Evolutionary conservation across 2,329 filamentous ascomycete genomes (phyloP).

Genomic region (Thielaviopsis euricoi): DNA sequence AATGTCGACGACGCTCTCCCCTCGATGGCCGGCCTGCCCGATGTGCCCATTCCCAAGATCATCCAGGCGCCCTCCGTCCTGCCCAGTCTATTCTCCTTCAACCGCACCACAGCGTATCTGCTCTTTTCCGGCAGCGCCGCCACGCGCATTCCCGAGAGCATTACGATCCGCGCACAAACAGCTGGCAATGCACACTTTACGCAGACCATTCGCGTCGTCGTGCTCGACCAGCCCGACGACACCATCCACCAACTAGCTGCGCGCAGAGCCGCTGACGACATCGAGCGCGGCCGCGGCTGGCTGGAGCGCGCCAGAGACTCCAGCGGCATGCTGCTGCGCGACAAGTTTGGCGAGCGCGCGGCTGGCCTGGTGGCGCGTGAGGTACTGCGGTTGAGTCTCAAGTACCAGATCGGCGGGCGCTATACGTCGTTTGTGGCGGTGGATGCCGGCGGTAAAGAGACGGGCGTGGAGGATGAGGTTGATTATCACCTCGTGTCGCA

Average conservation of each 20-base stretch:
- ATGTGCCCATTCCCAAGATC: conserved; percentile 34
- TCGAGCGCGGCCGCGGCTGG: conserved; percentile 58
- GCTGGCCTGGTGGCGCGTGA: conserved; percentile 46
- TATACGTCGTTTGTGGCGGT: conserved; percentile 61
- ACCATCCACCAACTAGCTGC: conserved; percentile 57
- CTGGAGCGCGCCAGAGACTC: conserved; percentile 32
- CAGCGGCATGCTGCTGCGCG: conserved; percentile 26
- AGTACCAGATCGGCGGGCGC: conserved; percentile 50
- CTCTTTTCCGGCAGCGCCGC: conserved; percentile 36
- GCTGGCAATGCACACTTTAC: conserved; percentile 37
- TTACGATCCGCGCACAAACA: conserved; percentile 42
- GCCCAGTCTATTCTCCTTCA: conserved; percentile 50
- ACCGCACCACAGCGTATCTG: conserved; percentile 47
- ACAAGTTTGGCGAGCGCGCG: conserved; percentile 33
- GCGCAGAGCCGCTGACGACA: conserved; percentile 48
- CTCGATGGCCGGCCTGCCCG: conserved; percentile 35
- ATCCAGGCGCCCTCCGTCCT: conserved; percentile 49
- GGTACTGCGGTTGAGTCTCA: conserved; percentile 46
- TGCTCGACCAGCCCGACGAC: conserved; percentile 26
- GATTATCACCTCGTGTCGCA: not conserved
- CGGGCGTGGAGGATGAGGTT: not conserved
- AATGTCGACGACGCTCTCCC: conserved; percentile 24
- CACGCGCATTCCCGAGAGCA: conserved; percentile 27
- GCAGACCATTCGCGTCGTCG: conserved; percentile 45
- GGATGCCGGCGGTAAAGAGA: conserved; percentile 22